Evolutionary conservation across 148 eudicot genomes (phyloP), one percentile per base, ranked within the genome.

Genomic region (Chenopodium formosanum): DNA sequence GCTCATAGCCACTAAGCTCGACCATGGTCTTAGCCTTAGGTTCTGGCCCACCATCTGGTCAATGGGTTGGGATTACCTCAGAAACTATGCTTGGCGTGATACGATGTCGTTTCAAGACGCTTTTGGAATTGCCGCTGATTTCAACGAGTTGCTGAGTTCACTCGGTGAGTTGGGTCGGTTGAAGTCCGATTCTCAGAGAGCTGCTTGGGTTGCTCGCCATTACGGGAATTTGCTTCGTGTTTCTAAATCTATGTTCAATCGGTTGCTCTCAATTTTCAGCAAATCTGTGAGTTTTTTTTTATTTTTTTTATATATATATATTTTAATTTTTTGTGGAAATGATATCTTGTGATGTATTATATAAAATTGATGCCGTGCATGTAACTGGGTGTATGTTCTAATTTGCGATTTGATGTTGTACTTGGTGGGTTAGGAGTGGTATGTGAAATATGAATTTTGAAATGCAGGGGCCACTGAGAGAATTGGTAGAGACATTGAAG

Each of bases 381-480:
- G 37, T 40, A 5, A 40, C 7, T 6, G 44, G 7, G 1, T 40
- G 44, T 37, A 37, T 40, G 44, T 40, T 40, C 5, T 34, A 5
- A 40, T 40, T 40, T 40, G 44, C 44, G 8, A 40, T 40, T 40
- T 40, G 5, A 40, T 40, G 7, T 50, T 50, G 3, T 50, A 50
- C 12, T 50, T 50, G 14, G 53, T 3, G 53, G 53, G 3, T 50
- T 50, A 11, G 53, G 16, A 13, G 12, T 11, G 53, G 13, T 48
- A 31, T 75, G 20, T 32, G 13, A 63, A 25, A 11, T 7, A 27
- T 31, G 63, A 31, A 70, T 46, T 81, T 19, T 72, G 53, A 72
- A 44, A 40, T 75, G 80, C 88, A 91, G 97, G 98, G 97, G 67
- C 92, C 96, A 2, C 50, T 93, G 79, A 89, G 89, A 70, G 91